Evolutionary conservation across 2,329 filamentous ascomycete genomes (phyloP).

Genomic region (Pseudogymnoascus sp.): DNA sequence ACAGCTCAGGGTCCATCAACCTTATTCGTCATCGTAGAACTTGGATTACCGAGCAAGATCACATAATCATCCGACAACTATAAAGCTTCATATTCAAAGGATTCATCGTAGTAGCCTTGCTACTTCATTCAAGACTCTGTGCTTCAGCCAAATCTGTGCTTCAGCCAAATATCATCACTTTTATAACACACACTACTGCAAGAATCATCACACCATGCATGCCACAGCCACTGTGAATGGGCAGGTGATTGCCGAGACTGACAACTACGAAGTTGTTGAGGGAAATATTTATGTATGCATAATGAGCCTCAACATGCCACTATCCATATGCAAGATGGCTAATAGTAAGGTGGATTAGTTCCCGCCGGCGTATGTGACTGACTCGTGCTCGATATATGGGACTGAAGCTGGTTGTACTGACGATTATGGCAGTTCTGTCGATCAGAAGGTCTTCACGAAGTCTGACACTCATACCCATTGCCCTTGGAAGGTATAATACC

Average conservation of each 20-base stretch:
- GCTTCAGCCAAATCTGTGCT: neutral
- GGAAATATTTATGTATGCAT: constrained; percentile 40
- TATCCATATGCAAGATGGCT: neutral
- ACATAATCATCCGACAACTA: neutral
- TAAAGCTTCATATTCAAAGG: neutral
- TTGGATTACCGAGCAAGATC: neutral
- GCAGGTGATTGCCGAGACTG: constrained; percentile 38
- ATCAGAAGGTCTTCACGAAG: constrained; percentile 33
- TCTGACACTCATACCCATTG: constrained; percentile 37
- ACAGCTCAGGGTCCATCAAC: neutral
- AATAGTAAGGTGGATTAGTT: constrained; percentile 24
- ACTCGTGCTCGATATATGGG: neutral
- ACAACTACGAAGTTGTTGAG: constrained; percentile 41
- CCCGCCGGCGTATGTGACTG: constrained; percentile 29
- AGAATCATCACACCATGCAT: constrained; percentile 4
- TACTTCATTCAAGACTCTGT: neutral
- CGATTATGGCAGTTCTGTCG: constrained; percentile 30
- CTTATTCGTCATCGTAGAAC: neutral
- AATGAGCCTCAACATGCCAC: constrained; percentile 2
- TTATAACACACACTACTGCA: neutral
- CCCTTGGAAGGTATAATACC: constrained; percentile 34
- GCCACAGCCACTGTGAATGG: constrained; percentile 37
- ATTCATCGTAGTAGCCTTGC: neutral
- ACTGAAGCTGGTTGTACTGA: constrained; percentile 9
- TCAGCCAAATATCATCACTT: neutral